These are phyloP conservation scores for Ophiosphaerella narmari DNA, from an alignment of 2,329 filamentous ascomycete genomes.

Conservation along the genomic window DNA sequence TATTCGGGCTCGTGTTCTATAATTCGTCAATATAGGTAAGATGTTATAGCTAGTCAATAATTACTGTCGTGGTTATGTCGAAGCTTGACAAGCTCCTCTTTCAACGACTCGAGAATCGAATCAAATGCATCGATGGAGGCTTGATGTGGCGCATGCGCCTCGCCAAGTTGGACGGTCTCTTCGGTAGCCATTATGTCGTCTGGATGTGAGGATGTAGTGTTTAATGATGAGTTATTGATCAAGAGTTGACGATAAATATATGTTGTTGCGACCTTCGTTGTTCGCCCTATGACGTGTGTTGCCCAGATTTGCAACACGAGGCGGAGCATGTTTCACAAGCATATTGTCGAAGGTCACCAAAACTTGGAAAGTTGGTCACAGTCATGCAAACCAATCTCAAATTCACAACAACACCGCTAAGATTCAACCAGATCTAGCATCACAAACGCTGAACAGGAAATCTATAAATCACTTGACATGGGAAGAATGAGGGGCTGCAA, in stretches of 20 bases:
- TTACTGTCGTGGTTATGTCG: conserved; percentile 43
- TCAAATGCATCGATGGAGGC: conserved; percentile 42
- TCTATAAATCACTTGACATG: not conserved
- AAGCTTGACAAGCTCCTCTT: conserved; percentile 39
- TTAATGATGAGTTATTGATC: too few relatives aligned
- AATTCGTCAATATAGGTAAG: not conserved
- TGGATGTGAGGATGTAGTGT: not conserved
- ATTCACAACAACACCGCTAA: not conserved
- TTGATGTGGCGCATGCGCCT: conserved; percentile 40
- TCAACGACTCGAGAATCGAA: conserved; percentile 37
- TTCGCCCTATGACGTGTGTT: conserved; percentile 6
- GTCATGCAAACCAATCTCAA: not conserved
- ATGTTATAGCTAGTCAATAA: not conserved
- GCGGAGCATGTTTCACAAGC: conserved; percentile 5
- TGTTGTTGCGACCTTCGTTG: too few relatives aligned
- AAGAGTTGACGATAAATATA: too few relatives aligned
- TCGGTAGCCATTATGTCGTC: conserved; percentile 41
- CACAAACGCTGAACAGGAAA: not conserved
- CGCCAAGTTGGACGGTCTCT: conserved; percentile 40
- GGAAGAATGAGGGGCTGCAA: too few relatives aligned
- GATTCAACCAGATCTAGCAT: not conserved
- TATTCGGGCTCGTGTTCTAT: conserved; percentile 46
- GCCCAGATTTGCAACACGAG: conserved; percentile 5
- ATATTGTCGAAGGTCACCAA: not conserved
- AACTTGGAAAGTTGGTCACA: conserved; percentile 1